Evolutionary conservation across 768 basidiomycete species (phyloP).

Genomic region (Suillus decipiens): DNA sequence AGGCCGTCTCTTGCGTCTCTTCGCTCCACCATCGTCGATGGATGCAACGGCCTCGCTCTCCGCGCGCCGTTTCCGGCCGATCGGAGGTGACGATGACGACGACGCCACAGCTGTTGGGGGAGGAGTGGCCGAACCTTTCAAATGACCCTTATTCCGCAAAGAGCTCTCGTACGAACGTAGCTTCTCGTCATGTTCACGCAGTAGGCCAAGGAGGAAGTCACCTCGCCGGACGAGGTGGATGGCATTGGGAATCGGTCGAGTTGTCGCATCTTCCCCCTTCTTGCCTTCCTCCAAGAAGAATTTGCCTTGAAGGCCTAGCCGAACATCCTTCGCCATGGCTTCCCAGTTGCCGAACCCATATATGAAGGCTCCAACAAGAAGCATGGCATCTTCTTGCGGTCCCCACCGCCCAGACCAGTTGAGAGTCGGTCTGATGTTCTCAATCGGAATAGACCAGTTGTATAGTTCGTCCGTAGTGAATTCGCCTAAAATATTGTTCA

Average conservation of each 20-base stretch:
- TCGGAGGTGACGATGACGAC: conserved; percentile 47
- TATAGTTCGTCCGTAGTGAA: conserved; percentile 66
- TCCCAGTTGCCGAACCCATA: conserved; percentile 99
- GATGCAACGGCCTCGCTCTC: conserved; percentile 86
- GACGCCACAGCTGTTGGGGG: conserved; percentile 72
- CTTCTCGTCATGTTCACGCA: conserved; percentile 90
- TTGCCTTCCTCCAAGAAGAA: conserved; percentile 99
- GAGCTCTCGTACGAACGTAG: conserved; percentile 85
- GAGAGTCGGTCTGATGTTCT: conserved; percentile 89
- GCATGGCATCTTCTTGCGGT: conserved; percentile 88
- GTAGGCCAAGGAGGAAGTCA: conserved; percentile 84
- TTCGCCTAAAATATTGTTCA: conserved; percentile 75
- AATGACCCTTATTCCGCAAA: conserved; percentile 66
- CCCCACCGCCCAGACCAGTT: conserved; percentile 98
- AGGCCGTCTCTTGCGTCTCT: conserved; percentile 88
- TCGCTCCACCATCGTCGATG: conserved; percentile 67
- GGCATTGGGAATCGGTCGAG: conserved; percentile 91
- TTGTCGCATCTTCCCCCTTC: conserved; percentile 84
- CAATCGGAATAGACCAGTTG: conserved; percentile 86
- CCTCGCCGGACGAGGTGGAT: conserved; percentile 97
- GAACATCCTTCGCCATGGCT: conserved; percentile 84
- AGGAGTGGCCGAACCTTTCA: conserved; percentile 74
- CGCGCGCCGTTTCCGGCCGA: conserved; percentile 68
- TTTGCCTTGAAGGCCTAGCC: conserved; percentile 83
- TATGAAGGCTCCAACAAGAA: conserved; percentile 89